Conservation (phyloP, 1,139 yeast genomes). For the Pichia sp. region DNA sequence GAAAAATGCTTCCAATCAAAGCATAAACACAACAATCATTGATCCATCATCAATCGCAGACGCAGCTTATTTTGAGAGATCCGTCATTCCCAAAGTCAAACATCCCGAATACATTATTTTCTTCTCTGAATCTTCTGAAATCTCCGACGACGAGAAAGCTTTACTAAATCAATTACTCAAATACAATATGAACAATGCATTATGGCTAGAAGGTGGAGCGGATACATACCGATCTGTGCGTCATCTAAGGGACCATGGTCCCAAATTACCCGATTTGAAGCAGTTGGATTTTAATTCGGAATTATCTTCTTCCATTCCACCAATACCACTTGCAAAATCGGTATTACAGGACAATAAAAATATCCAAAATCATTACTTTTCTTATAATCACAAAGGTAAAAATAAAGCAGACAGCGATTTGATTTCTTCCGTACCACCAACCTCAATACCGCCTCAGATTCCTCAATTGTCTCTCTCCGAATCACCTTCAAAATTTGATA, state of each 20-base stretch:
- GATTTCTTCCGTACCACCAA: neutral
- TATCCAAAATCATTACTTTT: neutral
- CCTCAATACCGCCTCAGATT: too few relatives aligned
- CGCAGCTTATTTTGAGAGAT: neutral
- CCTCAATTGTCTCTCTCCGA: too few relatives aligned
- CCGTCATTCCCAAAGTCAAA: slow-evolving; percentile 5
- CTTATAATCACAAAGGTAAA: neutral
- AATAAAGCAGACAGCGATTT: neutral
- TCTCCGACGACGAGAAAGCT: slow-evolving; percentile 4
- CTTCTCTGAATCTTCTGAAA: slow-evolving; percentile 6
- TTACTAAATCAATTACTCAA: neutral
- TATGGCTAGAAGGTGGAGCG: slow-evolving; percentile 13
- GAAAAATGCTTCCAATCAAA: neutral
- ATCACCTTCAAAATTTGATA: too few relatives aligned
- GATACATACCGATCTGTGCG: slow-evolving; percentile 4
- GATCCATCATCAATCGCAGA: slow-evolving; percentile 3
- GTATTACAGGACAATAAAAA: too few relatives aligned
- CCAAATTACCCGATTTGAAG: neutral
- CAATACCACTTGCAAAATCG: slow-evolving; percentile 1
- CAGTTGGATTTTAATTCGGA: neutral
- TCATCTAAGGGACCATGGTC: neutral
- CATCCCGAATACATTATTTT: slow-evolving; percentile 3
- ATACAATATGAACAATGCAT: slow-evolving; percentile 1
- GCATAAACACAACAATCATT: slow-evolving; percentile 2
- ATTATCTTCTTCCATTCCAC: neutral